Percentiles rank a stretch among this genome's conserved stretches.
Evolutionary conservation across 2,329 filamentous ascomycete species (phyloP).

Genomic region (Colletotrichum higginsianum): DNA sequence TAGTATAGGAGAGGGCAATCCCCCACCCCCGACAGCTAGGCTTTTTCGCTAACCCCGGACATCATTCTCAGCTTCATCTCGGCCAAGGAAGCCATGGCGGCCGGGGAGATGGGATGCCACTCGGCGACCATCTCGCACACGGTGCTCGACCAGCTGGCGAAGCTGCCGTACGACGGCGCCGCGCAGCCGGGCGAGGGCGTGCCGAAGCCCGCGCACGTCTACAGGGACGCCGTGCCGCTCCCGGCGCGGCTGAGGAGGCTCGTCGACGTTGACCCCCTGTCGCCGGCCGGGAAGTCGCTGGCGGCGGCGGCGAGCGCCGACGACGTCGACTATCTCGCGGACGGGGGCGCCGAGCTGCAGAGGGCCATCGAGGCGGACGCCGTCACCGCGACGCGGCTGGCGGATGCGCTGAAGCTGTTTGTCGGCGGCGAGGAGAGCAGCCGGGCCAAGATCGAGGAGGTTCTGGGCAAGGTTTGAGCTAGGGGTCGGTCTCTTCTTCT

Average conservation of each 20-base stretch:
- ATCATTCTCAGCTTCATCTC: constrained; percentile 55
- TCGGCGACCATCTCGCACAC: constrained; percentile 60
- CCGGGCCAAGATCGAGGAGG: constrained; percentile 54
- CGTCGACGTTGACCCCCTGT: constrained; percentile 56
- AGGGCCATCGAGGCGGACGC: constrained; percentile 58
- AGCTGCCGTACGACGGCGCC: constrained; percentile 54
- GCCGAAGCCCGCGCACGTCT: constrained; percentile 58
- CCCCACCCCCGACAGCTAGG: too few relatives aligned
- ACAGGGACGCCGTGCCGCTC: constrained; percentile 52
- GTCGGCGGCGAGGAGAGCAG: constrained; percentile 55
- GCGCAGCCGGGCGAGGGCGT: constrained; percentile 56
- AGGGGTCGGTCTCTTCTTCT: too few relatives aligned
- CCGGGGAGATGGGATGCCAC: constrained; percentile 62
- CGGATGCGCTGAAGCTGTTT: constrained; percentile 59
- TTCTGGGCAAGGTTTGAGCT: constrained; percentile 45
- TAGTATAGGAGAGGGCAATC: too few relatives aligned
- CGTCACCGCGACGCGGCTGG: constrained; percentile 54
- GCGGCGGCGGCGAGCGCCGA: constrained; percentile 47
- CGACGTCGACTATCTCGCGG: constrained; percentile 62
- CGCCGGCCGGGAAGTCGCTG: constrained; percentile 53
- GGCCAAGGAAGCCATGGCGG: constrained; percentile 60
- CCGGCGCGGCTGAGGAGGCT: constrained; percentile 54
- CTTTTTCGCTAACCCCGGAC: background rate
- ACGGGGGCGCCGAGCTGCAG: constrained; percentile 59
- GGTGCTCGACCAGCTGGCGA: constrained; percentile 55